Base-by-base conservation (phyloP, 768 basidiomycete genomes). In the Auricularia auricula-judae region DNA sequence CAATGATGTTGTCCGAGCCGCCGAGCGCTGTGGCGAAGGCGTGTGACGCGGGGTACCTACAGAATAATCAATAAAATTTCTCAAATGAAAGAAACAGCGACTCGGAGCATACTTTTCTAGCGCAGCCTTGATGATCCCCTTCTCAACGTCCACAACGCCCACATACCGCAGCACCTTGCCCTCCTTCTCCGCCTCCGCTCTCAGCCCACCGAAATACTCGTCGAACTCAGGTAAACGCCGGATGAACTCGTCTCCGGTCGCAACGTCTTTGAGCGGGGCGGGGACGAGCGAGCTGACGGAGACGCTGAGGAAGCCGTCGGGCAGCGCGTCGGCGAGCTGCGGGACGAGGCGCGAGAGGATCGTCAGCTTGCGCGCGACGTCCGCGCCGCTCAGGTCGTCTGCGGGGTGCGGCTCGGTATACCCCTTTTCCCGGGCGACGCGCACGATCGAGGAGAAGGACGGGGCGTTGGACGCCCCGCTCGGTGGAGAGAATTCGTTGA, bases 341-440 rank as follows among this genome's bases (percentile, higher is more conserved):
- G 84, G 80, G 66, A 93, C 82, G 71, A 86, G 83, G 62, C 97
- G 88, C 0, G 93, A 87, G 64, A 99, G 83, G 76, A 99, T 99
- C 63, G 93, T 93, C 60, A 99, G 84, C 75, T 99, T 99, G 56
- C 97, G 87, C 2, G 95, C 95, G 59, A 99, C 97, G 74, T 99
- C 97, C 39, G 90, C 89, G 4, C 97, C 97, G 67, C 93, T 95
- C 54, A 99, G 86, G 74, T 99, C 97, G 71, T 98, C 96, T 36
- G 88, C 90, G 0, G 97, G 97, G 74, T 99, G 92, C 4, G 97
- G 97, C 79, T 99, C 97, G 21, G 97, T 99, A 76, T 95, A 99
- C 1, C 97, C 97, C 69, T 92, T 91, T 71, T 91, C 89, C 60
- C 92, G 87, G 3, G 97, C 97, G 43, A 86, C 74, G 65, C 84